Percentiles rank a stretch among this genome's conserved stretches.
Evolutionary conservation across 176 grass and related monocot genomes (phyloP).

Genomic region (Carex kokanica): DNA sequence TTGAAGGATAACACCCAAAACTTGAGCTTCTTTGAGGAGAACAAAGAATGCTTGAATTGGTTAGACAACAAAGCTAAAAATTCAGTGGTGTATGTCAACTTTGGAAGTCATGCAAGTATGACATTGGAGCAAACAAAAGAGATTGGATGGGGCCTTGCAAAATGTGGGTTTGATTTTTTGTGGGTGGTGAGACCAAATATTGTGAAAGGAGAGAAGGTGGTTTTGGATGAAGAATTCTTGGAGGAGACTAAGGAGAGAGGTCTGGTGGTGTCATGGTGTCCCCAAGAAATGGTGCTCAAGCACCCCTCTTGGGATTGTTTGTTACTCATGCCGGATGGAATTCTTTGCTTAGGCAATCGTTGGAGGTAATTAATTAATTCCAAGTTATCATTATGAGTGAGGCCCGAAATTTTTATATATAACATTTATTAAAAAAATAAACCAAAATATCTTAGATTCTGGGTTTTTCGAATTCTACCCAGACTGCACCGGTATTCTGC

Average conservation of each 20-base stretch:
- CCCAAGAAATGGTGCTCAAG: constrained; percentile 31
- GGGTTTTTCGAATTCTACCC: too few relatives aligned
- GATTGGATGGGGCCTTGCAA: constrained; percentile 33
- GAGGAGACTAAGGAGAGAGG: constrained; percentile 25
- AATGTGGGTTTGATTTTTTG: constrained; percentile 30
- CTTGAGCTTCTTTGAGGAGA: constrained; percentile 27
- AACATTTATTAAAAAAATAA: too few relatives aligned
- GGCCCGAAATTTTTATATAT: too few relatives aligned
- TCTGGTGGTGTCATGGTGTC: constrained; percentile 37
- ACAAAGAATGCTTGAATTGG: constrained; percentile 34
- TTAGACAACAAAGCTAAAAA: constrained; percentile 21
- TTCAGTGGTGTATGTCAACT: constrained; percentile 38
- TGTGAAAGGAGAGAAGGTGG: neutral
- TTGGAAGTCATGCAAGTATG: constrained; percentile 35
- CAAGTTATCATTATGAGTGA: too few relatives aligned
- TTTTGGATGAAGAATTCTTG: neutral
- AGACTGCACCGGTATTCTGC: too few relatives aligned
- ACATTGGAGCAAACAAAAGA: neutral
- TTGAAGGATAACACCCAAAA: constrained; percentile 4
- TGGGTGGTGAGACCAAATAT: constrained; percentile 35
- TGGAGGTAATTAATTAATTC: neutral
- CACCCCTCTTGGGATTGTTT: constrained; percentile 39
- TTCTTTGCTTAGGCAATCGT: constrained; percentile 26
- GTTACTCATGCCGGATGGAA: constrained; percentile 48
- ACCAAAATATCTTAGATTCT: too few relatives aligned